Evolutionary conservation across 2,329 filamentous ascomycete species (phyloP).

Genomic region (Pyricularia sp.): DNA sequence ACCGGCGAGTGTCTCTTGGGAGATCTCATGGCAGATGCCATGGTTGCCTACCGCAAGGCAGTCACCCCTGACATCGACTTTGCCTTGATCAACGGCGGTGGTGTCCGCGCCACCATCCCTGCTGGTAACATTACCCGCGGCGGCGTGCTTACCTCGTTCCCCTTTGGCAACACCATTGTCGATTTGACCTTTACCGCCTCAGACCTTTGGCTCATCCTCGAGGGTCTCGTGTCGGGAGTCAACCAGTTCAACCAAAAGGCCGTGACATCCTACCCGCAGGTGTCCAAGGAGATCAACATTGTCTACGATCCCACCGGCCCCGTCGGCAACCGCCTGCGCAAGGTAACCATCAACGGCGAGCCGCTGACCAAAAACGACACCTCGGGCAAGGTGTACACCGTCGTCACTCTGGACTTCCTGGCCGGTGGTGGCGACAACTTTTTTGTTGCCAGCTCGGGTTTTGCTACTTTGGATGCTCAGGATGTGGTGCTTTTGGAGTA

Average conservation of each 20-base stretch:
- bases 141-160: constrained; percentile 50
- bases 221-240: constrained; percentile 41
- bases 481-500: constrained; percentile 5
- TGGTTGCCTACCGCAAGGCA: constrained; percentile 45
- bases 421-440: constrained; percentile 51
- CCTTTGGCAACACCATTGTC: constrained; percentile 52
- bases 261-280: constrained; percentile 47
- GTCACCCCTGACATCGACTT: constrained; percentile 34
- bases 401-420: constrained; percentile 51
- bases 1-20: constrained; percentile 43
- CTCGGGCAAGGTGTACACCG: constrained; percentile 29
- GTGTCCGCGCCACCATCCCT: constrained; percentile 51
- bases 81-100: constrained; percentile 50
- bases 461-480: constrained; percentile 4
- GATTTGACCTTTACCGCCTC: constrained; percentile 40
- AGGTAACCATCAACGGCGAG: constrained; percentile 34
- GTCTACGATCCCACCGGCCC: constrained; percentile 40
- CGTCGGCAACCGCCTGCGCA: constrained; percentile 37
- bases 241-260: constrained; percentile 39
- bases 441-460: neutral
- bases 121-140: constrained; percentile 48
- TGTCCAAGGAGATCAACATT: constrained; percentile 42
- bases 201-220: constrained; percentile 42
- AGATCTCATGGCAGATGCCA: constrained; percentile 43
- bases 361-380: constrained; percentile 26